These are phyloP conservation scores for Eucalyptus curtisii DNA, from an alignment of 345 rosid species.

Conservation along the genomic window DNA sequence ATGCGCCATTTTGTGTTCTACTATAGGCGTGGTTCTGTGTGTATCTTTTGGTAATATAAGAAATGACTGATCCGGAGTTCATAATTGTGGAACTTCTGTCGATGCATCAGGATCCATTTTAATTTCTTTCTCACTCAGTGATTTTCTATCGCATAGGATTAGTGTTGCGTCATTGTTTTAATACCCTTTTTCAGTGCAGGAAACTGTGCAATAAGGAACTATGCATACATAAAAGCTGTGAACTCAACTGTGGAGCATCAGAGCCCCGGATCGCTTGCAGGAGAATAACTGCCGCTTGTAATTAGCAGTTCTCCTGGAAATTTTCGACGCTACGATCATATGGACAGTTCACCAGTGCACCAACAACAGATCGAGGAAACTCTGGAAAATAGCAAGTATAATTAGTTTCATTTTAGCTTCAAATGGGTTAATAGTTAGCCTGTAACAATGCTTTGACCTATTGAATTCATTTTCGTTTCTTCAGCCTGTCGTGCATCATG, in stretches of 20 bases:
- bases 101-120: not conserved
- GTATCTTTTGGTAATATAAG: not conserved
- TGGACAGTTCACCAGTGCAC: not conserved
- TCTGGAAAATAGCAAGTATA: not conserved
- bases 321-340: not conserved
- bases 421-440: not conserved
- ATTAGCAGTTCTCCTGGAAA: not conserved
- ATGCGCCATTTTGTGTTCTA: not conserved
- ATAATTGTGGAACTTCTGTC: not conserved
- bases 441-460: not conserved
- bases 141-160: not conserved
- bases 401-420: not conserved
- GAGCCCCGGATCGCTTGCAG: not conserved
- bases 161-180: not conserved
- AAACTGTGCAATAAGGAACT: not conserved
- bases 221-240: not conserved
- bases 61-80: not conserved
- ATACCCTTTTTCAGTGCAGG: not conserved
- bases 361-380: not conserved
- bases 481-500: not conserved
- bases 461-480: not conserved
- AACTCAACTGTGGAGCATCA: not conserved
- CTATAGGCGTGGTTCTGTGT: not conserved
- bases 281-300: not conserved
- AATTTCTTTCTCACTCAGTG: not conserved